A percentile compares a stretch with the other conserved stretches of the same genome.
Conservation (phyloP, 2,329 filamentous ascomycete species). For the Bipolaris oryzae region DNA sequence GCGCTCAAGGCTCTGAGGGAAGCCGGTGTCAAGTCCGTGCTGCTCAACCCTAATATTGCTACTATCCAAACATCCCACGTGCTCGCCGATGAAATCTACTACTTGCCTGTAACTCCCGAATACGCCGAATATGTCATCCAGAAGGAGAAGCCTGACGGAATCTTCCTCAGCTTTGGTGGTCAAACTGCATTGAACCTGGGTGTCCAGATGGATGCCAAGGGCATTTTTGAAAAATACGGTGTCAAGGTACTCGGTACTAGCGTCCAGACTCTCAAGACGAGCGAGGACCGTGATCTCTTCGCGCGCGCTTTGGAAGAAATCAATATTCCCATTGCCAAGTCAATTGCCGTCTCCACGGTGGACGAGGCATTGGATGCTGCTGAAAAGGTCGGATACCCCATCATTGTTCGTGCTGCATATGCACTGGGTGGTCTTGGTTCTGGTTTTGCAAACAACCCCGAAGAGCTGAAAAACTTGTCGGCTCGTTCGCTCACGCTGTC, state of each 20-base stretch:
- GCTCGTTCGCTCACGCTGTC: slow-evolving; percentile 91
- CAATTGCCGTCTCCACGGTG: slow-evolving; percentile 86
- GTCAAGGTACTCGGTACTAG: slow-evolving; percentile 96
- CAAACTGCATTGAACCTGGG: slow-evolving; percentile 97
- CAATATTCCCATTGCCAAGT: slow-evolving; percentile 95
- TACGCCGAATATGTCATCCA: slow-evolving; percentile 98
- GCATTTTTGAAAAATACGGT: slow-evolving; percentile 91
- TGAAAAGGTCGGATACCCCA: slow-evolving; percentile 87
- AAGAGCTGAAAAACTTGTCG: slow-evolving; percentile 92
- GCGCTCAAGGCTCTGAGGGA: slow-evolving; percentile 97
- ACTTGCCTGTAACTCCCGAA: slow-evolving; percentile 95
- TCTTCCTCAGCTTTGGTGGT: slow-evolving; percentile 95
- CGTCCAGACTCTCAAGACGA: slow-evolving; percentile 90
- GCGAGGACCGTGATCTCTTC: slow-evolving; percentile 95
- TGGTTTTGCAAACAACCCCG: slow-evolving; percentile 91
- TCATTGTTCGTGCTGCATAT: slow-evolving; percentile 97
- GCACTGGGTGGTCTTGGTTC: slow-evolving; percentile 95
- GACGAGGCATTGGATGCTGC: slow-evolving; percentile 92
- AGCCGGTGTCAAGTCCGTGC: slow-evolving; percentile 85
- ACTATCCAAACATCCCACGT: slow-evolving; percentile 98
- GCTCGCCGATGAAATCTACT: slow-evolving; percentile 96
- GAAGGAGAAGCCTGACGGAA: slow-evolving; percentile 92
- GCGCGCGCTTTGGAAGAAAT: slow-evolving; percentile 96
- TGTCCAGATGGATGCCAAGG: slow-evolving; percentile 96
- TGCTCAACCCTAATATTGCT: slow-evolving; percentile 98